phyloP scores from a whole-genome alignment of 2,329 filamentous ascomycete genomes.

The Hypoxylon sp. region DNA sequence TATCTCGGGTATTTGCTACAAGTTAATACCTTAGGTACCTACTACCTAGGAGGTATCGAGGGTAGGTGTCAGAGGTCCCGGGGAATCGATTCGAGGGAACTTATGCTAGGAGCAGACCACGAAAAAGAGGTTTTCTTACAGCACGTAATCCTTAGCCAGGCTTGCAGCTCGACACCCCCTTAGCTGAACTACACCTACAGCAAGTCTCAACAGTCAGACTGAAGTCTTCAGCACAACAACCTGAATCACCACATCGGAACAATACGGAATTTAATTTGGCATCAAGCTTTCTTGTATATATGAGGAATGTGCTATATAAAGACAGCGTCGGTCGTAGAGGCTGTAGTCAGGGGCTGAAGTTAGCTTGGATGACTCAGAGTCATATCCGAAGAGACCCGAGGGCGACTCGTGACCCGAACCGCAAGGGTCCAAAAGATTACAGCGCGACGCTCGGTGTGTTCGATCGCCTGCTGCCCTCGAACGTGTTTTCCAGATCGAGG shows the following conservation, averaged over 20 bases:
- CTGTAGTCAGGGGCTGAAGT: neutral
- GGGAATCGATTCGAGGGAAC: too few relatives aligned
- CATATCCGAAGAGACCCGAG: conserved; percentile 17
- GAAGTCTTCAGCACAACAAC: neutral
- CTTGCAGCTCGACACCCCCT: neutral
- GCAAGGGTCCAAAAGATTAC: conserved; percentile 2
- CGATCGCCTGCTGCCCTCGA: neutral
- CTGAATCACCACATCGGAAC: neutral
- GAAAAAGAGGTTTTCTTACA: neutral
- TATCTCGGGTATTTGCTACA: too few relatives aligned
- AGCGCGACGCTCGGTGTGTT: conserved; percentile 1
- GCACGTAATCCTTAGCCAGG: neutral
- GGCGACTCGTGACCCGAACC: conserved; percentile 16
- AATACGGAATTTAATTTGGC: neutral
- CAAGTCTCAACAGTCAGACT: neutral
- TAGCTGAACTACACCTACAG: neutral
- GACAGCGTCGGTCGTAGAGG: neutral
- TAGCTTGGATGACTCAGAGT: conserved; percentile 12
- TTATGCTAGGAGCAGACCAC: too few relatives aligned
- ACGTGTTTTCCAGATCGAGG: conserved; percentile 3
- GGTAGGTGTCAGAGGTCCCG: too few relatives aligned
- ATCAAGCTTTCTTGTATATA: neutral
- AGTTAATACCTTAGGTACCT: too few relatives aligned
- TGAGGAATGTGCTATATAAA: conserved; percentile 3
- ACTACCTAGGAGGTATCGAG: too few relatives aligned